phyloP scores from a whole-genome alignment of 2,329 filamentous ascomycete genomes.

The Fusarium redolens region DNA sequence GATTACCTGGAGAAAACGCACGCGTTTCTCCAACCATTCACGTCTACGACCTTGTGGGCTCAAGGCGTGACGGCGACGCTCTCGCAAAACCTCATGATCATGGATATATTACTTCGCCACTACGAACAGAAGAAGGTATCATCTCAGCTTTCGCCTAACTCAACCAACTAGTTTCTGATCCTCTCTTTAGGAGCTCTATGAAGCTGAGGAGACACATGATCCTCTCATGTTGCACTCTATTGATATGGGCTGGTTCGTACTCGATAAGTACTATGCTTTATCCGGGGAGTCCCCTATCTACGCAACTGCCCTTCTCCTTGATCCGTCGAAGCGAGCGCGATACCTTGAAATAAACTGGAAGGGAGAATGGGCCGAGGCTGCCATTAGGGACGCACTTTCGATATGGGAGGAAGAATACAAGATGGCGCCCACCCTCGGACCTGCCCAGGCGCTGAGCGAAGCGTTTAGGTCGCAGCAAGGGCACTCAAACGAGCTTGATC shows the following conservation, averaged over 20 bases:
- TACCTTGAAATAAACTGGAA: background rate
- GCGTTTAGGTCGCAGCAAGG: background rate
- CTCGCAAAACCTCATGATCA: too few species aligned
- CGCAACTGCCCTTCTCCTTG: conserved; percentile 17
- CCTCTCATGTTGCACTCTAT: conserved; percentile 1
- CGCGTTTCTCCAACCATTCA: too few species aligned
- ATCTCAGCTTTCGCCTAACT: too few species aligned
- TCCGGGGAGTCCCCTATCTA: conserved; percentile 16
- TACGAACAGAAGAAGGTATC: too few species aligned
- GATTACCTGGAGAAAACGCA: too few species aligned
- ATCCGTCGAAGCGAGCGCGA: background rate
- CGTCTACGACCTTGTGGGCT: too few species aligned
- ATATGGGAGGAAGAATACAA: background rate
- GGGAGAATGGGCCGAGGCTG: background rate
- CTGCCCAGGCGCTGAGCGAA: background rate
- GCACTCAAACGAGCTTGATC: background rate
- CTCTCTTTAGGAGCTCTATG: too few species aligned
- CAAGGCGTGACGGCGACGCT: too few species aligned
- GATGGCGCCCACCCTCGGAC: background rate
- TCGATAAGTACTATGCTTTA: conserved; percentile 23
- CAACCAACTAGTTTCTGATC: too few species aligned
- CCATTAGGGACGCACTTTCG: background rate
- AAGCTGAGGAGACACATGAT: background rate
- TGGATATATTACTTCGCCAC: too few species aligned
- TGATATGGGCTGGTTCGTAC: conserved; percentile 27